phyloP scores from a whole-genome alignment of 257 asterid genomes.

The Solanum sparsipilum region DNA sequence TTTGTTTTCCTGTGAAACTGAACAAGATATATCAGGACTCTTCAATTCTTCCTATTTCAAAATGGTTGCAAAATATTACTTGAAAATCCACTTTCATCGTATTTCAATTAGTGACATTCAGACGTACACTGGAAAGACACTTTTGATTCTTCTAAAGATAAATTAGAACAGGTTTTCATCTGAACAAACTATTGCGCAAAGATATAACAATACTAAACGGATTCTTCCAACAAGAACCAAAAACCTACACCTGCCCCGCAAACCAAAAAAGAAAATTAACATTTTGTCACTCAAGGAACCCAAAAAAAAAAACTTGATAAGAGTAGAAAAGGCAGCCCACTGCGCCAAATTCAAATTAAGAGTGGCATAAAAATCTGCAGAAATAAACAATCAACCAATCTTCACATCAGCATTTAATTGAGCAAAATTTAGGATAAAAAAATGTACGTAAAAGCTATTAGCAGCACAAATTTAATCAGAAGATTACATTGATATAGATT shows the following conservation, averaged over 20 bases:
- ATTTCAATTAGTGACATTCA: neutral
- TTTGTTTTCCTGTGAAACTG: neutral
- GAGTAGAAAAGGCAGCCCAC: neutral
- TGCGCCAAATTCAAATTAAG: neutral
- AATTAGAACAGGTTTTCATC: neutral
- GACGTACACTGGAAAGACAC: neutral
- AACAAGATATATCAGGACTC: neutral
- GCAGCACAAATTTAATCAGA: neutral
- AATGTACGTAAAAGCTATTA: neutral
- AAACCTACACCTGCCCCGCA: neutral
- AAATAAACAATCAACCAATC: neutral
- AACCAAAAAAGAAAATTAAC: neutral
- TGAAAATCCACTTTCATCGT: no score
- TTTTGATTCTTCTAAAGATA: neutral
- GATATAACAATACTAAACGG: neutral
- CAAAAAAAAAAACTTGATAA: no score
- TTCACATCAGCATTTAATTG: neutral
- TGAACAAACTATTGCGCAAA: neutral
- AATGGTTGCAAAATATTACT: neutral
- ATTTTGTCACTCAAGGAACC: neutral
- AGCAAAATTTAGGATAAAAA: neutral
- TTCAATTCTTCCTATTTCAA: neutral
- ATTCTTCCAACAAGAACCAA: neutral
- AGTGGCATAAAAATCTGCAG: neutral
- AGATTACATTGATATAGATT: neutral